A percentile compares a stretch with the other conserved stretches of the same genome.
phyloP scores from a whole-genome alignment of 1,284 basidiomycete species.

The Leccinum solheimii region DNA sequence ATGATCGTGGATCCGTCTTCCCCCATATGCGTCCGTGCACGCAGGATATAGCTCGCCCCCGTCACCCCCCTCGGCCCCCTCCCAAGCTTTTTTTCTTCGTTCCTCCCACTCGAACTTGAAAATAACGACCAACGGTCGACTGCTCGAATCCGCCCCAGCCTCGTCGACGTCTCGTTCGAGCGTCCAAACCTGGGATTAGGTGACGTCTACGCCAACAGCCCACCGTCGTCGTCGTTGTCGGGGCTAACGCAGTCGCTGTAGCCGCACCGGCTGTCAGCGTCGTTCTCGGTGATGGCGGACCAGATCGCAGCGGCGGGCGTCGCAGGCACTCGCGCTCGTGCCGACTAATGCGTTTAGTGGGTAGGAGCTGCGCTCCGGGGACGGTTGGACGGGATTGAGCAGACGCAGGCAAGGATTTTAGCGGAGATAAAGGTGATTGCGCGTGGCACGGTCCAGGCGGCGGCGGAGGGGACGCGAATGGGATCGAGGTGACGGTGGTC shows the following conservation, averaged over 20 bases:
- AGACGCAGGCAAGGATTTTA: conserved; percentile 11
- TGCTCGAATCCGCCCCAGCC: conserved; percentile 10
- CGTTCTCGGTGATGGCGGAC: conserved; percentile 41
- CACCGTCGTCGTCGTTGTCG: background rate
- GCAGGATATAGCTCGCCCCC: background rate
- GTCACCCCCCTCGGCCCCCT: background rate
- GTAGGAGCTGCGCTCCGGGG: conserved; percentile 15
- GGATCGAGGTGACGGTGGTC: background rate
- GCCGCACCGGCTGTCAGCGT: conserved; percentile 37
- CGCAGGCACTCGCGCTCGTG: conserved; percentile 38
- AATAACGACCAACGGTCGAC: background rate
- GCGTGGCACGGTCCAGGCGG: conserved; percentile 8
- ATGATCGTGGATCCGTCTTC: background rate
- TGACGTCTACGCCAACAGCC: background rate
- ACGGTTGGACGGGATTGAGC: conserved; percentile 21
- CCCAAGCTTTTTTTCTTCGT: background rate
- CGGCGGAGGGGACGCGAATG: background rate
- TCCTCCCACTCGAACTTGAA: background rate
- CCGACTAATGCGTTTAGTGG: conserved; percentile 15
- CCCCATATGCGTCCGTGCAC: background rate
- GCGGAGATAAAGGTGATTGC: conserved; percentile 17
- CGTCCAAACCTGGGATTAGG: background rate
- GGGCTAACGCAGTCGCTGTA: conserved; percentile 21
- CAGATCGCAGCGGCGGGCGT: conserved; percentile 43
- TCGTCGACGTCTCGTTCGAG: conserved; percentile 22